Conservation (phyloP, 202 grass and related monocot genomes). For the Zizania palustris region DNA sequence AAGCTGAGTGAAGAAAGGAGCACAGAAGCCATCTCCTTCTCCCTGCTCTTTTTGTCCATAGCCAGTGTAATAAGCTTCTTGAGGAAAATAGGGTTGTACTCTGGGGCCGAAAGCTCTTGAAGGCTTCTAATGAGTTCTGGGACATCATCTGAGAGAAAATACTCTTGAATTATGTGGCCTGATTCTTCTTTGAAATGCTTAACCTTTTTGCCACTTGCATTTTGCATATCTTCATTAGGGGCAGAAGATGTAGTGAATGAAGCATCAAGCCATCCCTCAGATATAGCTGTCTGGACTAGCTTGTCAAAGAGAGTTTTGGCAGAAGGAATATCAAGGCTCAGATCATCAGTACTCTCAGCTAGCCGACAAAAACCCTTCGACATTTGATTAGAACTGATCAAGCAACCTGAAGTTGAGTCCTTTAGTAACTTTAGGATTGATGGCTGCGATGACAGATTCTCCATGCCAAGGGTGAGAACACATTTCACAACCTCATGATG, state of each 20-base stretch:
- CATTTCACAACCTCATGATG: slow-evolving; percentile 98
- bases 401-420: slow-evolving; percentile 64
- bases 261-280: slow-evolving; percentile 86
- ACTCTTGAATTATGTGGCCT: slow-evolving; percentile 88
- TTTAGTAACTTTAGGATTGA: slow-evolving; percentile 72
- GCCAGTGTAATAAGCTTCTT: slow-evolving; percentile 88
- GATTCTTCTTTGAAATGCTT: slow-evolving; percentile 80
- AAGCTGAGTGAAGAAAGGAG: slow-evolving; percentile 92
- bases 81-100: slow-evolving; percentile 84
- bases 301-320: slow-evolving; percentile 69
- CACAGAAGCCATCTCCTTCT: slow-evolving; percentile 96
- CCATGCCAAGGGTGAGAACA: slow-evolving; percentile 69
- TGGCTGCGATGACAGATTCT: slow-evolving; percentile 58
- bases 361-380: slow-evolving; percentile 80
- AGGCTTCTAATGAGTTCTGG: slow-evolving; percentile 88
- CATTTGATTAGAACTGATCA: slow-evolving; percentile 96
- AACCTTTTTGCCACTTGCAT: slow-evolving; percentile 57
- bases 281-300: slow-evolving; percentile 63
- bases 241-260: slow-evolving; percentile 46
- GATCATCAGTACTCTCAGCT: slow-evolving; percentile 78
- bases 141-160: slow-evolving; percentile 90
- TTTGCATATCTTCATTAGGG: slow-evolving; percentile 32
- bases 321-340: slow-evolving; percentile 84
- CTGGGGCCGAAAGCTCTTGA: slow-evolving; percentile 73
- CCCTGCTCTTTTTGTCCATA: slow-evolving; percentile 91